Conservation (phyloP, 2,329 filamentous ascomycete genomes). For the Sclerotinia glacialis region DNA sequence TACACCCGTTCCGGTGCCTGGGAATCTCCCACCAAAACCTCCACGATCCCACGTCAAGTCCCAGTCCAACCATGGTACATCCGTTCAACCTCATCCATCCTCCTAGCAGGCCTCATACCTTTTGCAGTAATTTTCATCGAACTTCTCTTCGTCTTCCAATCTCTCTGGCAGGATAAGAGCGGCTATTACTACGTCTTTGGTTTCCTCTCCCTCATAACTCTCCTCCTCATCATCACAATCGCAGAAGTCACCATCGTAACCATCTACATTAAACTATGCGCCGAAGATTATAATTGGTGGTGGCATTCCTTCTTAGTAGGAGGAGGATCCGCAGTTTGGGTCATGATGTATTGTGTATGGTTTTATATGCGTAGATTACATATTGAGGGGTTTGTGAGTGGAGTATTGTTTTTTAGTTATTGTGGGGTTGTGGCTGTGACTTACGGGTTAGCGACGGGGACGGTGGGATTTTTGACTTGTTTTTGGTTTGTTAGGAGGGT, state of each 20-base stretch:
- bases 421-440: slow-evolving; percentile 77
- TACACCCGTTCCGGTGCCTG: slow-evolving; percentile 65
- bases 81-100: slow-evolving; percentile 57
- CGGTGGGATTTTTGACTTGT: slow-evolving; percentile 78
- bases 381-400: slow-evolving; percentile 75
- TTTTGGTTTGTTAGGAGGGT: slow-evolving; percentile 83
- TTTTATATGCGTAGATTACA: slow-evolving; percentile 80
- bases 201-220: slow-evolving; percentile 71
- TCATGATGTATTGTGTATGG: slow-evolving; percentile 80
- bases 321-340: slow-evolving; percentile 73
- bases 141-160: slow-evolving; percentile 82
- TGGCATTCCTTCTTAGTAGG: slow-evolving; percentile 85
- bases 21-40: slow-evolving; percentile 80
- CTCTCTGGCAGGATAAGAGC: slow-evolving; percentile 84
- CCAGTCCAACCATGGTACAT: slow-evolving; percentile 74
- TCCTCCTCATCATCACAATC: slow-evolving; percentile 72
- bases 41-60: slow-evolving; percentile 67
- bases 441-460: slow-evolving; percentile 78
- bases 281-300: slow-evolving; percentile 90
- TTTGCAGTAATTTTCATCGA: slow-evolving; percentile 89
- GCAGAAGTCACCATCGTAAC: slow-evolving; percentile 81
- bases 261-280: slow-evolving; percentile 78
- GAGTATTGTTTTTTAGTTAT: slow-evolving; percentile 81
- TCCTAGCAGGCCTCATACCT: slow-evolving; percentile 74
- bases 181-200: slow-evolving; percentile 92